Evolutionary conservation across 352 stramenopile genomes (phyloP).

Genomic region (Phytophthora ohioensis): DNA sequence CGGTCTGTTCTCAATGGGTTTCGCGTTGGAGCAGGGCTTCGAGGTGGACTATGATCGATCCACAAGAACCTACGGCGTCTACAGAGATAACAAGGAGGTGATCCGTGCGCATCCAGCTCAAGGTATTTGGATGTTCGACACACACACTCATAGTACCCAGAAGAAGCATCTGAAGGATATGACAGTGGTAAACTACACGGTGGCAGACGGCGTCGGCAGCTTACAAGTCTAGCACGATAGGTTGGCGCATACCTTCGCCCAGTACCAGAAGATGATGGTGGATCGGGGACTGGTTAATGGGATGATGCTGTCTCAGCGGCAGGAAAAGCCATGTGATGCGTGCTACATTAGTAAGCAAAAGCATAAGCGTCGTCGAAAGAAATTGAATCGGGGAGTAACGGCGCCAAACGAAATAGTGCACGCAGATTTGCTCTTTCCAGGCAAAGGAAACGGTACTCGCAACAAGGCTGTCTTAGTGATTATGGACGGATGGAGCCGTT

Average conservation of each 20-base stretch:
- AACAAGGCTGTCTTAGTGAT: conserved; percentile 11
- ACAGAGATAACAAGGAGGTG: background rate
- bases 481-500: conserved; percentile 14
- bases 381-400: conserved; percentile 1
- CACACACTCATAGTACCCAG: background rate
- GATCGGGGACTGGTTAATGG: background rate
- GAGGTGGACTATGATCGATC: background rate
- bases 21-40: conserved; percentile 12
- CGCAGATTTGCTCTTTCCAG: conserved; percentile 11
- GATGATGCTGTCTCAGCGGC: conserved; percentile 2
- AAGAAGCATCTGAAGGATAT: too few relatives aligned
- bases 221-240: background rate
- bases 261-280: conserved; percentile 18
- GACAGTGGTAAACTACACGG: conserved; percentile 1
- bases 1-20: conserved; percentile 5
- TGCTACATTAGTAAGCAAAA: conserved; percentile 17
- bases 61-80: background rate
- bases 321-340: background rate
- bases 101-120: background rate
- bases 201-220: background rate
- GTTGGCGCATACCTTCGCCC: background rate
- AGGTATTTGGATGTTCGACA: conserved; percentile 6
- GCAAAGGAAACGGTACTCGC: background rate
- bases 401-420: conserved; percentile 13
- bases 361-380: conserved; percentile 2